Evolutionary conservation across 345 rosid species (phyloP).

Genomic region (Rhodomyrtus tomentosa): DNA sequence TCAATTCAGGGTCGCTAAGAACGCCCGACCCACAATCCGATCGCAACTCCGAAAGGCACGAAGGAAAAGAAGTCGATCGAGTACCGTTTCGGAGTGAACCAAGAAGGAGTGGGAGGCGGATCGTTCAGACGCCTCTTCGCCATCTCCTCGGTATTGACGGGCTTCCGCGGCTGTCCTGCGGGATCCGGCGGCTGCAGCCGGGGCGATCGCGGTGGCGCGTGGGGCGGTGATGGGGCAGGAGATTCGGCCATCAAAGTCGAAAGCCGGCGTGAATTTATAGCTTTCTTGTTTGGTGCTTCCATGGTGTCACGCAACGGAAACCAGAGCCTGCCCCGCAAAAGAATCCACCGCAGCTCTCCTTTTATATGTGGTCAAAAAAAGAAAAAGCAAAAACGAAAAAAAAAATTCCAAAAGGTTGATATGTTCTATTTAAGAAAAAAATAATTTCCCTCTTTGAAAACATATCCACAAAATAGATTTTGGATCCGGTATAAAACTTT

Average conservation of each 20-base stretch:
- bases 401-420: neutral
- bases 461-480: neutral
- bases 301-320: neutral
- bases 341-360: neutral
- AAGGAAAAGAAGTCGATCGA: neutral
- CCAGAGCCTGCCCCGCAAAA: neutral
- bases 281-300: neutral
- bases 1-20: neutral
- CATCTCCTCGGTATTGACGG: conserved; percentile 4
- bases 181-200: neutral
- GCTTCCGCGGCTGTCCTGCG: neutral
- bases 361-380: neutral
- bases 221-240: neutral
- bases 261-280: neutral
- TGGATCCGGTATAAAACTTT: neutral
- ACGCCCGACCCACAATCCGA: neutral
- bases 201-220: neutral
- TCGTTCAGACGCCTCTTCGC: neutral
- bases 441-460: neutral
- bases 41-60: neutral
- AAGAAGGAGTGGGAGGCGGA: conserved; percentile 20
- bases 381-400: neutral
- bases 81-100: conserved; percentile 57
- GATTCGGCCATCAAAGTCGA: neutral
- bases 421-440: neutral